These are phyloP conservation scores for Corchorus capsularis DNA, from an alignment of 345 rosid species.

Conservation along the genomic window DNA sequence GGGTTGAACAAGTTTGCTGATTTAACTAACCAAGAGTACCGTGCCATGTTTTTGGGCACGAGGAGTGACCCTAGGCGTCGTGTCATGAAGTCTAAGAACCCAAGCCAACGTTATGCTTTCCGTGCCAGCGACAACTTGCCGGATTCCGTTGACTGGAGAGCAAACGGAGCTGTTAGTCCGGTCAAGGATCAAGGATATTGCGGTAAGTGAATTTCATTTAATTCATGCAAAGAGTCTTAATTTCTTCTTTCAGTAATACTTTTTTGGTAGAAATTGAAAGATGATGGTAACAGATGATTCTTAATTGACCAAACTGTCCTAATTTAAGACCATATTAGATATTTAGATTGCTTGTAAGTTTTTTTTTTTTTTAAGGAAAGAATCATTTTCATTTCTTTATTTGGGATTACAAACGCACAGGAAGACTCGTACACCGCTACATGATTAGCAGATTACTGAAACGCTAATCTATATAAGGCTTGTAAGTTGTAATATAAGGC, in stretches of 20 bases:
- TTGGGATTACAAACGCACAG: too few relatives aligned
- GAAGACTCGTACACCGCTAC: too few relatives aligned
- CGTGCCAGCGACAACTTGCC: slow-evolving; percentile 52
- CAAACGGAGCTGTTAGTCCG: slow-evolving; percentile 64
- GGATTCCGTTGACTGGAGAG: slow-evolving; percentile 81
- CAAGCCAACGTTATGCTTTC: slow-evolving; percentile 40
- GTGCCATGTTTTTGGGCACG: slow-evolving; percentile 49
- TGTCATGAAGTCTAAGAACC: slow-evolving; percentile 46
- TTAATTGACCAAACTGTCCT: not conserved
- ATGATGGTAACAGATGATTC: not conserved
- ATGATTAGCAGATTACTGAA: too few relatives aligned
- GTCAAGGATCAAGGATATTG: slow-evolving; percentile 87
- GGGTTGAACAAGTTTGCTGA: slow-evolving; percentile 83
- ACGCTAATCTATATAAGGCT: too few relatives aligned
- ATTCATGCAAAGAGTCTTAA: not conserved
- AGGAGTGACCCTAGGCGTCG: slow-evolving; percentile 43
- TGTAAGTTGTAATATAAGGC: not conserved
- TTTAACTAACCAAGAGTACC: slow-evolving; percentile 82
- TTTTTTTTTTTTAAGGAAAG: too few relatives aligned
- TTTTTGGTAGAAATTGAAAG: too few relatives aligned
- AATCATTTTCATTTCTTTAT: too few relatives aligned
- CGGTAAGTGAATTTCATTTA: slow-evolving; percentile 46
- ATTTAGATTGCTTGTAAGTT: not conserved
- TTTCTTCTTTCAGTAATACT: not conserved
- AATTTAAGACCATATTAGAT: not conserved